Base-by-base conservation (phyloP, 306 rosid genomes). In the Cucumis hystrix region DNA sequence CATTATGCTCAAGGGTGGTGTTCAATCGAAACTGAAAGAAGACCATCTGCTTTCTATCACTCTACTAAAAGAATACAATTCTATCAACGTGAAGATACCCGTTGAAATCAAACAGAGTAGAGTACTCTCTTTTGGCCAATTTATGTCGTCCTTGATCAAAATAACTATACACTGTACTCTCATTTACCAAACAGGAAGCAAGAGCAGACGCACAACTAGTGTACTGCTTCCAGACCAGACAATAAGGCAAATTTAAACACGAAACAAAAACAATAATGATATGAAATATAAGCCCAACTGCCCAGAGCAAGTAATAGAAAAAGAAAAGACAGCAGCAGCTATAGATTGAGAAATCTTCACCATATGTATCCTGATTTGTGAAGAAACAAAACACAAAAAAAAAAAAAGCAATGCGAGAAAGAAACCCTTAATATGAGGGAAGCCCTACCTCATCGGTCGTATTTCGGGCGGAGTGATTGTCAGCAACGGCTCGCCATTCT, bases 251-350 rank as follows among this genome's bases (percentile, higher is more conserved):
- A 10, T 23, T 47, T 16, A 25, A 14, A 13, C 57, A 43, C 3
- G 5, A 45, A 45, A 43, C 3, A 68, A 69, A 23, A 45, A 47
- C 58, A 12, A 67, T 3, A 39, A 69, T 40, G 55, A 52, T 52
- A 52, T 52, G n/a, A 55, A 18, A 49, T n/a, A n/a, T n/a, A 79
- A 83, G 68, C 37, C 45, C 56, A 87, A 96, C 98, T 18, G 63
- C 56, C n/a, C n/a, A n/a, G n/a, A n/a, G n/a, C n/a, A n/a, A n/a
- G n/a, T n/a, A n/a, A n/a, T n/a, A n/a, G n/a, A n/a, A n/a, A n/a
- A n/a, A n/a, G n/a, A n/a, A n/a, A n/a, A n/a, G n/a, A n/a, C n/a
- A n/a, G n/a, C n/a, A n/a, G n/a, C n/a, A n/a, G n/a, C n/a, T n/a
- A n/a, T n/a, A n/a, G n/a, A n/a, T n/a, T n/a, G n/a, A n/a, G n/a